phyloP scores from a whole-genome alignment of 2,329 filamentous ascomycete species.

The Paracoccidioides lutzii region DNA sequence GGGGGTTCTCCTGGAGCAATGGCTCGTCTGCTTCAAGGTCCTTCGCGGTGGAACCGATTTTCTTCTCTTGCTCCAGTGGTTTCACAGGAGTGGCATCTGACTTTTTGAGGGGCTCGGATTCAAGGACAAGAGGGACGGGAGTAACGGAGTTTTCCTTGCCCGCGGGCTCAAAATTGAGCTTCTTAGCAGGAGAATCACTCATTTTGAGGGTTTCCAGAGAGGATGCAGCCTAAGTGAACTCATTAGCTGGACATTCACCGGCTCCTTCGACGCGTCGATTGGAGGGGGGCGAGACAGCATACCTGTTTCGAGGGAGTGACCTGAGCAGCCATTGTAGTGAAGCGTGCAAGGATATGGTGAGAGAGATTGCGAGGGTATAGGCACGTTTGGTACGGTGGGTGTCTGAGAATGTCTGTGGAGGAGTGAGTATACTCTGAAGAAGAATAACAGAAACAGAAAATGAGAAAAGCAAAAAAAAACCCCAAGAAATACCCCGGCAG shows the following conservation, averaged over 20 bases:
- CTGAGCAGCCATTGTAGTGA: constrained; percentile 57
- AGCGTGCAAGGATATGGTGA: constrained; percentile 10
- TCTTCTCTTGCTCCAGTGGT: constrained; percentile 2
- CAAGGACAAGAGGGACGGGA: constrained; percentile 39
- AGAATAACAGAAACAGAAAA: constrained; percentile 6
- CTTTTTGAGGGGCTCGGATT: constrained; percentile 43
- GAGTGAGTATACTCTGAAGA: no score
- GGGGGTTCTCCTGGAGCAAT: constrained; percentile 84
- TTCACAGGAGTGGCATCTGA: constrained; percentile 7
- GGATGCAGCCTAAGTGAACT: constrained; percentile 58
- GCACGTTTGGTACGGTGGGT: background rate
- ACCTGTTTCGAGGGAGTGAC: constrained; percentile 64
- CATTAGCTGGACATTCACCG: constrained; percentile 18
- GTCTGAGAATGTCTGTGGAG: background rate
- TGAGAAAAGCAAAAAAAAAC: constrained; percentile 2
- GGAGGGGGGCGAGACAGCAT: constrained; percentile 28
- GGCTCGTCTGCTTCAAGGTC: constrained; percentile 71
- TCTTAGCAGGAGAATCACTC: constrained; percentile 76
- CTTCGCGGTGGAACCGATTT: constrained; percentile 43
- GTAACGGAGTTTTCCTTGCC: constrained; percentile 71
- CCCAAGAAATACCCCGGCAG: constrained; percentile 8
- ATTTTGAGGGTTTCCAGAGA: constrained; percentile 83
- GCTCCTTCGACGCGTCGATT: constrained; percentile 20
- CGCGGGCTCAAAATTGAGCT: constrained; percentile 60
- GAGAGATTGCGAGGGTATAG: constrained; percentile 13